Evolutionary conservation across 306 rosid genomes (phyloP), one percentile per base, ranked within the genome.

Genomic region (Sicyos baderoa): DNA sequence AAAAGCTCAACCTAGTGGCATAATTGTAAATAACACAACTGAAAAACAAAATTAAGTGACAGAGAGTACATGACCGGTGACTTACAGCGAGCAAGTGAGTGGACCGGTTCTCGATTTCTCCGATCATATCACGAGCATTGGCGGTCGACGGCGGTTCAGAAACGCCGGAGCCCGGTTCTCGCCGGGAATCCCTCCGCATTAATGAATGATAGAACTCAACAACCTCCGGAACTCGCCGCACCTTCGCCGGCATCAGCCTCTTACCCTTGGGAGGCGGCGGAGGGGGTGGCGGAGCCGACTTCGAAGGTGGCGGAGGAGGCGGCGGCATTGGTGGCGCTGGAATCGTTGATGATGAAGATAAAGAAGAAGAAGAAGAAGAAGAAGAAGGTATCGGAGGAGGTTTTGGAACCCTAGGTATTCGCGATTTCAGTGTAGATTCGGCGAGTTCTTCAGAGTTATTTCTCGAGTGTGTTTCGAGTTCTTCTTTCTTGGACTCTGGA

Each of bases 101-200:
- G 0, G 99, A 94, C n/a, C 99, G 97, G 81, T 94, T 94, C 86
- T 90, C 99, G 17, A 94, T 94, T 85, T 94, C 99, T 53, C 97
- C 99, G 86, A 94, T 94, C 99, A 94, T 94, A 82, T 90, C 96
- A 5, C 99, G 97, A n/a, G 99, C 81, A 42, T 83, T 94, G 52
- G 94, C 78, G 42, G 90, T 80, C 9, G 87, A 68, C 78, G 87
- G 85, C 0, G 63, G 79, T 61, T 86, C 97, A 5, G 78, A 25
- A 11, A 13, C 58, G 18, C 84, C 78, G 58, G 82, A 54, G 71
- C 79, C 75, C 0, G 86, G 63, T 3, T 94, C 97, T 25, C 87
- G 81, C 53, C 97, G 79, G 0, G 96, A 84, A 47, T 94, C 99
- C 47, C 99, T 85, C 51, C 99, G 80, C 99, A 90, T 94, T 62